Percentiles rank a stretch among this genome's conserved stretches.
Evolutionary conservation across 371 early-diverging fungal genomes (phyloP).

Genomic region (Dinochytrium kinnereticum): DNA sequence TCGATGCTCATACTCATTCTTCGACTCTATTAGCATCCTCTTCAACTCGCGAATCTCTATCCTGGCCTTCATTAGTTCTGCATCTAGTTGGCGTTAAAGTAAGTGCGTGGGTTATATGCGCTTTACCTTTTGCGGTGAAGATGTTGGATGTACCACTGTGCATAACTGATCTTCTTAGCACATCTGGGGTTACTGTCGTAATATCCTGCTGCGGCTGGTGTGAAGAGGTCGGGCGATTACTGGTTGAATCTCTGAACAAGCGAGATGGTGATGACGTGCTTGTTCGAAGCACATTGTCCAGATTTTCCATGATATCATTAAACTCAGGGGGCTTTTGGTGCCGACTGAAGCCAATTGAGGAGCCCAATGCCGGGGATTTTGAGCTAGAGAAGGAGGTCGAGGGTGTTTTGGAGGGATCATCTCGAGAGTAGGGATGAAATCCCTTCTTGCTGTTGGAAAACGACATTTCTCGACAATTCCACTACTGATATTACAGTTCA

Average conservation of each 20-base stretch:
- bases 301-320: conserved; percentile 6
- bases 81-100: conserved; percentile 22
- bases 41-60: conserved; percentile 34
- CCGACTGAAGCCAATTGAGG: not conserved
- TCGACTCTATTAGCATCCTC: conserved; percentile 25
- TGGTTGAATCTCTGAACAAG: not conserved
- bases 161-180: not conserved
- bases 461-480: too few species aligned
- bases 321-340: conserved; percentile 2
- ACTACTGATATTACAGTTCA: too few species aligned
- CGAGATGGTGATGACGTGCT: not conserved
- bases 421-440: not conserved
- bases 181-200: not conserved
- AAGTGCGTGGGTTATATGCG: not conserved
- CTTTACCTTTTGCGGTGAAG: not conserved
- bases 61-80: conserved; percentile 36
- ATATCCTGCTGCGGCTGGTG: not conserved
- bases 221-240: not conserved
- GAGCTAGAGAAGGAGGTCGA: not conserved
- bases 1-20: conserved; percentile 22
- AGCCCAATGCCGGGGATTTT: not conserved
- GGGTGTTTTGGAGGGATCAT: not conserved
- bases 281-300: conserved; percentile 14
- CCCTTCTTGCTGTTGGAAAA: too few species aligned
- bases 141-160: not conserved